These are phyloP conservation scores for Gentiana dahurica DNA, from an alignment of 257 asterid species.

Conservation along the genomic window DNA sequence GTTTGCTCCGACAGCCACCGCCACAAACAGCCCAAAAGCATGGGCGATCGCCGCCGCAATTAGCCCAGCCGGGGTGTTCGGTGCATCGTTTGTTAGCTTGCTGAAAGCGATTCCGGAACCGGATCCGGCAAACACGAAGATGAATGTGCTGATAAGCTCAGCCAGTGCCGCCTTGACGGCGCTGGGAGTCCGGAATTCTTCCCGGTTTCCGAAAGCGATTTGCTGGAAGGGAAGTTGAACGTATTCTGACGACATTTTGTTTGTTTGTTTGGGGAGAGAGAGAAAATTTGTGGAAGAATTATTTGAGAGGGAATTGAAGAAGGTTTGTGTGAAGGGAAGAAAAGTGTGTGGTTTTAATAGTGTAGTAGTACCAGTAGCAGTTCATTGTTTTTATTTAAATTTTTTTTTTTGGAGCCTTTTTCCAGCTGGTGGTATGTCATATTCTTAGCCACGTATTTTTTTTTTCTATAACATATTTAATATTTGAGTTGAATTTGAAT, in stretches of 20 bases:
- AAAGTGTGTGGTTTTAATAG: too few species aligned
- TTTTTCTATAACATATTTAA: too few species aligned
- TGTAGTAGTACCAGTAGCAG: too few species aligned
- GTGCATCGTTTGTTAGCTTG: constrained; percentile 26
- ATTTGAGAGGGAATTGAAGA: too few species aligned
- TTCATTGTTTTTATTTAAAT: too few species aligned
- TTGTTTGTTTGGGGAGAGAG: too few species aligned
- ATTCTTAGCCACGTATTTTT: too few species aligned
- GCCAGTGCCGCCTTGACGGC: constrained; percentile 54
- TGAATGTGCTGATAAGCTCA: constrained; percentile 45
- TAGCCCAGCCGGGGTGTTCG: constrained; percentile 32
- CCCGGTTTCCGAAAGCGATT: constrained; percentile 32
- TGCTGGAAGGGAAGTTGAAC: constrained; percentile 38
- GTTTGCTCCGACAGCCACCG: constrained; percentile 34
- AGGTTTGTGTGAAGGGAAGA: too few species aligned
- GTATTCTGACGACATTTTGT: constrained; percentile 8
- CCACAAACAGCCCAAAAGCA: constrained; percentile 44
- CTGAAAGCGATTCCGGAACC: constrained; percentile 50
- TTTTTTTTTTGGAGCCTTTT: too few species aligned
- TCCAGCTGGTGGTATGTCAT: too few species aligned
- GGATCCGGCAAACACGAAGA: constrained; percentile 51
- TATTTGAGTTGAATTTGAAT: too few species aligned
- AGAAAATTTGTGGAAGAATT: too few species aligned
- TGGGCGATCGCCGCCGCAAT: constrained; percentile 44
- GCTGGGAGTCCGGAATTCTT: constrained; percentile 40